Evolutionary conservation across 768 basidiomycete species (phyloP).

Genomic region (Paxillus involutus): DNA sequence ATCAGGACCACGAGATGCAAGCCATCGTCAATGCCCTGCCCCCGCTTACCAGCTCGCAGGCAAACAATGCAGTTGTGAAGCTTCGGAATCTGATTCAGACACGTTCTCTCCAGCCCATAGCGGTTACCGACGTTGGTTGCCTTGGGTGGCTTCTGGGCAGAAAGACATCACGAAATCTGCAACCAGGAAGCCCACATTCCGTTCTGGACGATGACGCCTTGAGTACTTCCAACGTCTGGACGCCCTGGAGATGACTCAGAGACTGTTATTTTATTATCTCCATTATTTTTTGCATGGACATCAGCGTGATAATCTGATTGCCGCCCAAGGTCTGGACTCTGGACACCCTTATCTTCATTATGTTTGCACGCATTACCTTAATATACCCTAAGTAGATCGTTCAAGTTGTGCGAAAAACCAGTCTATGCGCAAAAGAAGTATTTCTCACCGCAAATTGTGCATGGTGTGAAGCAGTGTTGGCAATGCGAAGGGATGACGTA

Average conservation of each 20-base stretch:
- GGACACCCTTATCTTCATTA: no score
- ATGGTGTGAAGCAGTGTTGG: no score
- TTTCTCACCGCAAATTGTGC: no score
- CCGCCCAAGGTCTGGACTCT: no score
- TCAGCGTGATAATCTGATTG: no score
- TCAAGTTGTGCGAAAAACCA: no score
- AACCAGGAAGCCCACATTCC: background rate
- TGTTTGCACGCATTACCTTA: no score
- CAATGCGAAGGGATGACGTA: no score
- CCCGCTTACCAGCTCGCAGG: background rate
- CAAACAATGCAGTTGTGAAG: constrained; percentile 2
- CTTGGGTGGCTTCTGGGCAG: constrained; percentile 17
- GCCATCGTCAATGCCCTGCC: constrained; percentile 26
- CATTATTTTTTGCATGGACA: background rate
- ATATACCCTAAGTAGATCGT: no score
- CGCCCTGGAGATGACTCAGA: background rate
- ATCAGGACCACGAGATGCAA: constrained; percentile 6
- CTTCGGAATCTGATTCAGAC: constrained; percentile 19
- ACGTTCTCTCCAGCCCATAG: constrained; percentile 22
- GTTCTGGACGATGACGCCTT: constrained; percentile 20
- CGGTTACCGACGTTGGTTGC: constrained; percentile 17
- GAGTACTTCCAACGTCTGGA: constrained; percentile 17
- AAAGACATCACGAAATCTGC: constrained; percentile 5
- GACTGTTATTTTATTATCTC: background rate
- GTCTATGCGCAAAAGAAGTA: no score